These are phyloP conservation scores for Domatiomyces globalis DNA, from an alignment of 2,329 filamentous ascomycete genomes.

Conservation along the genomic window DNA sequence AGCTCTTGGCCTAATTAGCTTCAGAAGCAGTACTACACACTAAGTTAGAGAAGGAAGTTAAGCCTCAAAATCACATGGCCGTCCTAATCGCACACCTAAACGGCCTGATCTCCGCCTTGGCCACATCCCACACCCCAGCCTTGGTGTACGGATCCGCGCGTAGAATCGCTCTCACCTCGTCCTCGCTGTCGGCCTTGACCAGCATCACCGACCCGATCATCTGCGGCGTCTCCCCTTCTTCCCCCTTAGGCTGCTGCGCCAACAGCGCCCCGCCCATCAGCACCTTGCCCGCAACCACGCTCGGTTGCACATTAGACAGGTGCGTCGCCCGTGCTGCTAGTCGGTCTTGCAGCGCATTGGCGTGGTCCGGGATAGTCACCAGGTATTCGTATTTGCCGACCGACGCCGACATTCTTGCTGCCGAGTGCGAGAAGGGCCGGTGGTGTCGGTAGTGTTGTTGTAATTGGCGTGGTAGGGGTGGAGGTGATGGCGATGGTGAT, in stretches of 20 bases:
- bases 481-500: slow-evolving; percentile 1
- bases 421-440: background rate
- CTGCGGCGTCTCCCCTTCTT: slow-evolving; percentile 45
- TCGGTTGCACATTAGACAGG: slow-evolving; percentile 11
- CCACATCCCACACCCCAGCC: slow-evolving; percentile 66
- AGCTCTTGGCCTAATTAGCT: too few species aligned
- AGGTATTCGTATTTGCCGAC: slow-evolving; percentile 47
- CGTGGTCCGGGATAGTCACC: slow-evolving; percentile 54
- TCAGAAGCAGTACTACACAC: too few species aligned
- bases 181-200: slow-evolving; percentile 49
- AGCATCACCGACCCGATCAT: slow-evolving; percentile 61
- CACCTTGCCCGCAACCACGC: slow-evolving; percentile 10
- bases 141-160: slow-evolving; percentile 59
- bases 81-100: slow-evolving; percentile 17
- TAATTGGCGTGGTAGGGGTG: slow-evolving; percentile 11
- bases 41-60: background rate
- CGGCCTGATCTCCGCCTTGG: slow-evolving; percentile 38
- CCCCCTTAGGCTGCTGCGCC: slow-evolving; percentile 42
- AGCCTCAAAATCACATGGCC: slow-evolving; percentile 6
- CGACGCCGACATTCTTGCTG: background rate
- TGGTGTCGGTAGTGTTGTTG: background rate
- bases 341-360: slow-evolving; percentile 42
- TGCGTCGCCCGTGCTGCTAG: slow-evolving; percentile 14
- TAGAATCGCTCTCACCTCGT: slow-evolving; percentile 54
- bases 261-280: slow-evolving; percentile 47